Percentiles rank a stretch among this genome's conserved stretches.
Conservation (phyloP, 1,284 basidiomycete genomes). For the Cryptococcus deneoformans region DNA sequence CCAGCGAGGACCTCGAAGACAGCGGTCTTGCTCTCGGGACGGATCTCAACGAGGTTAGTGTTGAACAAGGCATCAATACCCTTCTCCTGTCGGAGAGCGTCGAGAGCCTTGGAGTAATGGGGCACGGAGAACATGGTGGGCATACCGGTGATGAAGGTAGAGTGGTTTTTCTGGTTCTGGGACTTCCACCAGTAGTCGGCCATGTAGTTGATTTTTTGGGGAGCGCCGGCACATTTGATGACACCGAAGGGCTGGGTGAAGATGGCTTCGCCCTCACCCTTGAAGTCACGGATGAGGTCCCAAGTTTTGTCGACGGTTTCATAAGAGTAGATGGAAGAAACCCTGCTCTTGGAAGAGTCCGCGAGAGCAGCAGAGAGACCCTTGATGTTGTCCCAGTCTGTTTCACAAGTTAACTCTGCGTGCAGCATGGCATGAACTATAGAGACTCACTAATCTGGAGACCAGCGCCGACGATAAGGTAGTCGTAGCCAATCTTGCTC, state of each 20-base stretch:
- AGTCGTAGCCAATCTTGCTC: constrained; percentile 74
- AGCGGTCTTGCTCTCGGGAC: constrained; percentile 67
- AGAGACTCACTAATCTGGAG: constrained; percentile 63
- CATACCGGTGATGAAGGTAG: constrained; percentile 88
- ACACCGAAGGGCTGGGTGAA: constrained; percentile 96
- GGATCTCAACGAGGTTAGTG: constrained; percentile 78
- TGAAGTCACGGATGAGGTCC: constrained; percentile 71
- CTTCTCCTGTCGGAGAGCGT: constrained; percentile 73
- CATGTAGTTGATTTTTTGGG: constrained; percentile 96
- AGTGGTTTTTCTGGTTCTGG: constrained; percentile 56
- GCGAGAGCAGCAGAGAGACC: constrained; percentile 75
- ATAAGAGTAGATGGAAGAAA: constrained; percentile 91
- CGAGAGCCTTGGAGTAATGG: constrained; percentile 85
- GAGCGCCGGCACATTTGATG: constrained; percentile 93
- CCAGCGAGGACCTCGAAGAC: constrained; percentile 75
- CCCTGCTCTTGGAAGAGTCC: constrained; percentile 67
- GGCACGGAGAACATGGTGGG: constrained; percentile 82
- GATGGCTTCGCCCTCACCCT: constrained; percentile 70
- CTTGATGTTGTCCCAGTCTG: constrained; percentile 65
- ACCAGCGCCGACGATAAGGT: constrained; percentile 84
- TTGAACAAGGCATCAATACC: constrained; percentile 76
- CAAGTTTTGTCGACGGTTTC: constrained; percentile 84
- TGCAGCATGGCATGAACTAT: neutral
- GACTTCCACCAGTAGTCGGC: constrained; percentile 56
- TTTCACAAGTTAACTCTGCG: neutral